phyloP scores from a whole-genome alignment of 2,329 filamentous ascomycete species.

The Zymoseptoria brevis region DNA sequence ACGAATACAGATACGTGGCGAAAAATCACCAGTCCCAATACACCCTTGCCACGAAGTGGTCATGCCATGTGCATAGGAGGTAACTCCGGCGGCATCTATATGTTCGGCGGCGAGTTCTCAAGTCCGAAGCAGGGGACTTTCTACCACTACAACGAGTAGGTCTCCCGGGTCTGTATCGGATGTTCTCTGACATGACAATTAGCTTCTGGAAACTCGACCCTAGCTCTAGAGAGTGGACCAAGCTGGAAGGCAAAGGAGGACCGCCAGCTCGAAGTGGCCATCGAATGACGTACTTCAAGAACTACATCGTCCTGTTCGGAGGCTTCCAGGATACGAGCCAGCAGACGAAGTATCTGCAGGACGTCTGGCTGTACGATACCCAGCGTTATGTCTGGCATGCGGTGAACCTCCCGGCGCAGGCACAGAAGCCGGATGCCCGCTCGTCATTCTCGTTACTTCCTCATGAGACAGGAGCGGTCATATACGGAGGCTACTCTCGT shows the following conservation, averaged over 20 bases:
- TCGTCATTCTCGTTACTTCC: constrained; percentile 90
- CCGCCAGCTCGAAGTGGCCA: constrained; percentile 73
- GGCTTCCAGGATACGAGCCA: constrained; percentile 96
- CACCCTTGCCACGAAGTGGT: constrained; percentile 79
- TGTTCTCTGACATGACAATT: too few relatives aligned
- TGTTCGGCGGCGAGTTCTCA: constrained; percentile 95
- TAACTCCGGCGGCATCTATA: constrained; percentile 75
- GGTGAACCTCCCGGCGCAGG: constrained; percentile 63
- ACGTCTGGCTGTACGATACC: constrained; percentile 95
- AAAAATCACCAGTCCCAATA: constrained; percentile 81
- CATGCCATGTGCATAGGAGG: constrained; percentile 91
- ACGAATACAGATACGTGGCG: constrained; percentile 86
- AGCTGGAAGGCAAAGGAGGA: constrained; percentile 73
- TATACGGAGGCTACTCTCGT: constrained; percentile 90
- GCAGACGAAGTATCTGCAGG: constrained; percentile 85
- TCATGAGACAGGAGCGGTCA: constrained; percentile 78
- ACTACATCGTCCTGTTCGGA: constrained; percentile 91
- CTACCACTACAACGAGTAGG: constrained; percentile 85
- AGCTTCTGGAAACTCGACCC: constrained; percentile 86
- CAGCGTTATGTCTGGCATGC: constrained; percentile 76
- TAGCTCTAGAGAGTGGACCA: constrained; percentile 76
- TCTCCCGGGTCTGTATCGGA: too few relatives aligned
- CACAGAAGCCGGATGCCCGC: constrained; percentile 76
- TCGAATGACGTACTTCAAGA: constrained; percentile 87
- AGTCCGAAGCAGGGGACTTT: constrained; percentile 96